Conservation (phyloP, 371 early-diverging fungal species). For the Fennellomyces sp. region DNA sequence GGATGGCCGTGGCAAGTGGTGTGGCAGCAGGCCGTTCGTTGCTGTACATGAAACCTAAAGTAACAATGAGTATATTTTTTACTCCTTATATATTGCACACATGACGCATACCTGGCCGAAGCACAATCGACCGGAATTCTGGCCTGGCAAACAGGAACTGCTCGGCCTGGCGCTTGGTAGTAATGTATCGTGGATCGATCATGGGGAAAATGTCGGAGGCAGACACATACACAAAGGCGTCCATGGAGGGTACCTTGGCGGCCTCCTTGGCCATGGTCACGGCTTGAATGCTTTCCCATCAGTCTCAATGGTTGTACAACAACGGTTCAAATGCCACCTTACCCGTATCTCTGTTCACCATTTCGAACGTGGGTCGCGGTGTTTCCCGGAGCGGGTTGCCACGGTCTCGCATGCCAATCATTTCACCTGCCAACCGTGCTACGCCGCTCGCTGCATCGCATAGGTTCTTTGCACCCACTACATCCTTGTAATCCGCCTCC, state of each 20-base stretch:
- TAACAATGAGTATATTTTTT: background rate
- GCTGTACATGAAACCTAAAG: conserved; percentile 65
- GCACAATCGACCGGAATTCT: conserved; percentile 62
- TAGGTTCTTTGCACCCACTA: conserved; percentile 51
- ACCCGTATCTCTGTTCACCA: conserved; percentile 78
- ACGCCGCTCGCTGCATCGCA: conserved; percentile 37
- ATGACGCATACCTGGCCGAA: conserved; percentile 61
- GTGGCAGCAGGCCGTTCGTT: conserved; percentile 57
- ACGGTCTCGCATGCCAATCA: conserved; percentile 40
- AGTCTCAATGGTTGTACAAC: background rate
- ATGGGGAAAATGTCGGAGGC: conserved; percentile 70
- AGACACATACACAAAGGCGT: conserved; percentile 72
- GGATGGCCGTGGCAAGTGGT: conserved; percentile 62
- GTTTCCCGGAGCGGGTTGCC: conserved; percentile 47
- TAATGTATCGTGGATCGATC: conserved; percentile 72
- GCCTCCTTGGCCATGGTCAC: conserved; percentile 56
- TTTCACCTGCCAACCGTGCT: conserved; percentile 18
- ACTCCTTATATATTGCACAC: background rate
- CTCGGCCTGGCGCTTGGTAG: conserved; percentile 80
- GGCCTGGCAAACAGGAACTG: conserved; percentile 49
- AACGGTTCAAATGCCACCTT: conserved; percentile 2
- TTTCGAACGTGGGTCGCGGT: conserved; percentile 55
- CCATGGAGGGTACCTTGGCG: conserved; percentile 46
- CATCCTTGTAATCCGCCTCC: conserved; percentile 71
- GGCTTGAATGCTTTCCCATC: conserved; percentile 28